These are phyloP conservation scores for Vitis hybrid DNA, from an alignment of 177 flowering plant genomes.

Conservation along the genomic window DNA sequence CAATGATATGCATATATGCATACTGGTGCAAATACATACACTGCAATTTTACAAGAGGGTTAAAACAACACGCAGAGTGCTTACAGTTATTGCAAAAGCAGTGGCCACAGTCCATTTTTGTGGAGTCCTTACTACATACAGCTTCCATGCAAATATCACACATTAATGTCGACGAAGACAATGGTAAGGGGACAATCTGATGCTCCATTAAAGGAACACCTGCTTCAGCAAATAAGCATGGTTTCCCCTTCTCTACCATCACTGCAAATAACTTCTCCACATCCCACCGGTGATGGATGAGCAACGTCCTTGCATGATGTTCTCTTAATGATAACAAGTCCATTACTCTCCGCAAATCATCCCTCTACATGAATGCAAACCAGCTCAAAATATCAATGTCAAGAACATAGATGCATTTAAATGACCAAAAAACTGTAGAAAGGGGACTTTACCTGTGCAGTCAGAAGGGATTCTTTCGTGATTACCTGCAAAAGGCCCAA, in stretches of 20 bases:
- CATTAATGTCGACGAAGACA: slow-evolving; percentile 25
- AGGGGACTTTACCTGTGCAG: slow-evolving; percentile 58
- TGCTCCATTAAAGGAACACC: slow-evolving; percentile 54
- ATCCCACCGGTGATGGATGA: slow-evolving; percentile 84
- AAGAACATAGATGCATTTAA: not conserved
- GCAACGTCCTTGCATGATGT: slow-evolving; percentile 78
- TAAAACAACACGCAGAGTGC: slow-evolving; percentile 13
- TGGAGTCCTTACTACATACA: slow-evolving; percentile 38
- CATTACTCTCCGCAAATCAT: slow-evolving; percentile 65
- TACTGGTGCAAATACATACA: no score
- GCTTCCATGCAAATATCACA: slow-evolving; percentile 91
- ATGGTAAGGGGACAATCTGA: slow-evolving; percentile 18
- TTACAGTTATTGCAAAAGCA: slow-evolving; percentile 86
- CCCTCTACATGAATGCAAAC: slow-evolving; percentile 38
- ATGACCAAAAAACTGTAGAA: not conserved
- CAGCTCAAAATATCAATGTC: slow-evolving; percentile 1
- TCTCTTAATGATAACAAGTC: slow-evolving; percentile 62
- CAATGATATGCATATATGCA: no score
- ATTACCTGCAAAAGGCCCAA: slow-evolving; percentile 55
- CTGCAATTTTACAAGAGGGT: no score
- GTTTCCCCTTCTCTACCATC: slow-evolving; percentile 74
- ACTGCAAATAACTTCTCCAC: slow-evolving; percentile 63
- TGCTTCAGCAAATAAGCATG: slow-evolving; percentile 61
- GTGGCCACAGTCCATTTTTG: slow-evolving; percentile 94
- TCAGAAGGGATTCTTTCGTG: slow-evolving; percentile 65